These are phyloP conservation scores for Lepidium sativum DNA, from an alignment of 345 rosid species.

Conservation along the genomic window DNA sequence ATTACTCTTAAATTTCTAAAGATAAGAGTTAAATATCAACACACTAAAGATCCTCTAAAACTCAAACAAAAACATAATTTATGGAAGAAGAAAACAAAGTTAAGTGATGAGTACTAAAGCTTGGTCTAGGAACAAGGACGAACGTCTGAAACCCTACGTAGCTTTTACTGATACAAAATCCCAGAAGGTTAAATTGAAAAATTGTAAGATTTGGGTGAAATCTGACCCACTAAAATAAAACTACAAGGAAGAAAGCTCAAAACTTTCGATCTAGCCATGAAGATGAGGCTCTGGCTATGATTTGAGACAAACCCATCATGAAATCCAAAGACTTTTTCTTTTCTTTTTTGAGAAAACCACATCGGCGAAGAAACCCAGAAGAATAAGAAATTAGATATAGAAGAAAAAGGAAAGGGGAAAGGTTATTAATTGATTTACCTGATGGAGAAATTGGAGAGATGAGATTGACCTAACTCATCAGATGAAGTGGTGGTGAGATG, in stretches of 20 bases:
- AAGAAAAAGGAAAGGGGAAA: neutral
- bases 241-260: slow-evolving; percentile 3
- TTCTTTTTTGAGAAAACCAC: neutral
- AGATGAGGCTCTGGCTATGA: neutral
- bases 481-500: slow-evolving; percentile 21
- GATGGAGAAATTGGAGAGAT: slow-evolving; percentile 70
- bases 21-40: neutral
- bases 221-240: slow-evolving; percentile 36
- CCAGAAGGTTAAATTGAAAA: neutral
- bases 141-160: neutral
- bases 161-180: neutral
- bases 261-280: slow-evolving; percentile 14
- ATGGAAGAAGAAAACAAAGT: neutral
- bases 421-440: slow-evolving; percentile 38
- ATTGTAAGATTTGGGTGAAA: neutral
- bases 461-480: slow-evolving; percentile 21
- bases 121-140: neutral
- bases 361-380: slow-evolving; percentile 11
- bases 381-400: too few relatives aligned
- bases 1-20: neutral
- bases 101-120: neutral
- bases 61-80: neutral
- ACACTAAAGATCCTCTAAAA: neutral
- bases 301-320: slow-evolving; percentile 17
- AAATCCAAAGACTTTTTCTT: slow-evolving; percentile 8